phyloP scores from a whole-genome alignment of 2,329 filamentous ascomycete species.

The Nothophaeocryptopus gaeumannii region DNA sequence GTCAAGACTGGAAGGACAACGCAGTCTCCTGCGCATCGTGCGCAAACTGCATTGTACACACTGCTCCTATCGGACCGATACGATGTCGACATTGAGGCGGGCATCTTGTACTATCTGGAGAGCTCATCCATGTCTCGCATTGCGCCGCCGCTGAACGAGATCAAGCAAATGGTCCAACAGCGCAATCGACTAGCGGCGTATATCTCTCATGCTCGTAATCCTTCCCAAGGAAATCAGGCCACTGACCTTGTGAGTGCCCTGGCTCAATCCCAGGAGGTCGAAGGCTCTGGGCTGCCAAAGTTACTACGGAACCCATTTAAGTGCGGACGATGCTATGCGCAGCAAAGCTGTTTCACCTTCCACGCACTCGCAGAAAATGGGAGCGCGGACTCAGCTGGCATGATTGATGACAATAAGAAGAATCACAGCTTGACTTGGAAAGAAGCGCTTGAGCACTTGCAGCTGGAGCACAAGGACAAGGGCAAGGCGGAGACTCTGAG shows the following conservation, averaged over 20 bases:
- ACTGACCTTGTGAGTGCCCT: background rate
- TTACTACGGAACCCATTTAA: conserved; percentile 81
- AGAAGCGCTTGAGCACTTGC: conserved; percentile 59
- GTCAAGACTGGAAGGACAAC: conserved; percentile 87
- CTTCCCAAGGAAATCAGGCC: conserved; percentile 6
- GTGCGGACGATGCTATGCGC: conserved; percentile 86
- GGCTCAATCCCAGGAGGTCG: conserved; percentile 22
- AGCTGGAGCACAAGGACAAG: conserved; percentile 33
- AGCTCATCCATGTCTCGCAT: conserved; percentile 82
- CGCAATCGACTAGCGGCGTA: conserved; percentile 86
- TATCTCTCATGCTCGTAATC: conserved; percentile 53
- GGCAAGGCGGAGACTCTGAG: conserved; percentile 64
- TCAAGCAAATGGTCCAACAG: conserved; percentile 95
- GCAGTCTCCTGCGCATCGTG: conserved; percentile 76
- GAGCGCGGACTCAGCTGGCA: conserved; percentile 73
- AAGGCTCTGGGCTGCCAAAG: conserved; percentile 68
- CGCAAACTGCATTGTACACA: conserved; percentile 93
- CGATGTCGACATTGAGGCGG: conserved; percentile 85
- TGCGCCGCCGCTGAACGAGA: conserved; percentile 78
- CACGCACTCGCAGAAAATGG: conserved; percentile 87
- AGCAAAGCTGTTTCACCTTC: conserved; percentile 86
- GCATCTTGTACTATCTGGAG: conserved; percentile 93
- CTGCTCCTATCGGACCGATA: conserved; percentile 90
- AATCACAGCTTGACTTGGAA: conserved; percentile 56
- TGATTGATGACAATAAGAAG: conserved; percentile 61